Conservation (phyloP, 2,329 filamentous ascomycete species). For the Sarocladium kiliense region DNA sequence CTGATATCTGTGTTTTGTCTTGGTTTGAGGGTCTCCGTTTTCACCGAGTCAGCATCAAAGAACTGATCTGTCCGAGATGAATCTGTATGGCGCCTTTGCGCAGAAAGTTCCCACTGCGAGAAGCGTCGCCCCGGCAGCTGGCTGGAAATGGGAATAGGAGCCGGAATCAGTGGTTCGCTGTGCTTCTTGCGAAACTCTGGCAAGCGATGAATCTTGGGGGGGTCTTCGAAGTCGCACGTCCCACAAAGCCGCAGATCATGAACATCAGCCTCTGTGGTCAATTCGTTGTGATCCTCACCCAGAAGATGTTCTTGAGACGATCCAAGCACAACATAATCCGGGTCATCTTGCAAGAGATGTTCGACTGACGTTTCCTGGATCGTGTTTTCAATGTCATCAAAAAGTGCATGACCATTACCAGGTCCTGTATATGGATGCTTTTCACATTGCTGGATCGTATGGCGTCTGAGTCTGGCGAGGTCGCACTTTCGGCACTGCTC, state of each 20-base stretch:
- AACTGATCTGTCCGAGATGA: neutral
- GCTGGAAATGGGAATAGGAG: neutral
- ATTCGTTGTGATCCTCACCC: neutral
- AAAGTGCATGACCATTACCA: neutral
- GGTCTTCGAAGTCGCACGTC: neutral
- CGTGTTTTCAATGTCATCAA: neutral
- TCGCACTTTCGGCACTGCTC: conserved; percentile 1
- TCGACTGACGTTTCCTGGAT: neutral
- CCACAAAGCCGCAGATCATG: neutral
- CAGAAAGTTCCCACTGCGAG: neutral
- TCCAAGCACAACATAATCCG: neutral
- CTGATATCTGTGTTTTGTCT: neutral
- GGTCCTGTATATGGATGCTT: neutral
- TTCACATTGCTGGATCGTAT: neutral
- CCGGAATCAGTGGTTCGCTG: neutral
- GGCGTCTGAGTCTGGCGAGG: neutral
- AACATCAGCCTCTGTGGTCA: neutral
- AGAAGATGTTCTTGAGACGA: neutral
- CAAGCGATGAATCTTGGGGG: neutral
- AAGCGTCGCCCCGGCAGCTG: neutral
- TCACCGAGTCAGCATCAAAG: neutral
- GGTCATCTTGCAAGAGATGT: neutral
- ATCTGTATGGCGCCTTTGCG: neutral
- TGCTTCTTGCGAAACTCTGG: neutral
- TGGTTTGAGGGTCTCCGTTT: neutral